Conservation (phyloP, 2,329 filamentous ascomycete species). For the Hawksworthiomyces lignivorus region DNA sequence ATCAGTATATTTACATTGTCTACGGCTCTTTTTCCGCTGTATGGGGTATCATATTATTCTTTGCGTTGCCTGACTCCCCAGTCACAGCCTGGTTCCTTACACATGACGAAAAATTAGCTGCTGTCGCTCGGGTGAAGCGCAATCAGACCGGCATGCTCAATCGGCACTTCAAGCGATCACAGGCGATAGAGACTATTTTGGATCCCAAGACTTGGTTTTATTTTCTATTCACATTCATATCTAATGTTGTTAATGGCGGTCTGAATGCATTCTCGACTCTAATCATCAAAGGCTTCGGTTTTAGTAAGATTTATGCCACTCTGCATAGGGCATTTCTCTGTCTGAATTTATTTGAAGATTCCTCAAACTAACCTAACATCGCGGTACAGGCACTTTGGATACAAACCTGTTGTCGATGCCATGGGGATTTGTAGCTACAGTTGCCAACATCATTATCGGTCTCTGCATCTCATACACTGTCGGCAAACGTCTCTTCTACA, state of each 20-base stretch:
- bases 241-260: neutral
- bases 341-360: too few species aligned
- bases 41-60: neutral
- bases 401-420: neutral
- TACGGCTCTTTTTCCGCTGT: neutral
- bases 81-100: neutral
- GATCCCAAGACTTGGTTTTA: neutral
- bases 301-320: neutral
- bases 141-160: neutral
- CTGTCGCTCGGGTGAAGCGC: neutral
- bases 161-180: neutral
- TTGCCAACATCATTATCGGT: neutral
- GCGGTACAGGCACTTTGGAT: neutral
- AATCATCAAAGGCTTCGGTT: neutral
- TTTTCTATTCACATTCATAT: neutral
- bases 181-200: neutral
- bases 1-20: neutral
- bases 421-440: neutral
- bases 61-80: neutral
- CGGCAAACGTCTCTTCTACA: neutral
- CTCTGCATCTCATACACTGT: neutral
- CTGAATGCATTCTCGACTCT: neutral
- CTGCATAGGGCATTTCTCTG: too few species aligned
- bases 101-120: neutral
- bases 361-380: too few species aligned